Evolutionary conservation across 2,329 filamentous ascomycete genomes (phyloP), one percentile per base, ranked within the genome.

Genomic region (Pyrenophora graminea): DNA sequence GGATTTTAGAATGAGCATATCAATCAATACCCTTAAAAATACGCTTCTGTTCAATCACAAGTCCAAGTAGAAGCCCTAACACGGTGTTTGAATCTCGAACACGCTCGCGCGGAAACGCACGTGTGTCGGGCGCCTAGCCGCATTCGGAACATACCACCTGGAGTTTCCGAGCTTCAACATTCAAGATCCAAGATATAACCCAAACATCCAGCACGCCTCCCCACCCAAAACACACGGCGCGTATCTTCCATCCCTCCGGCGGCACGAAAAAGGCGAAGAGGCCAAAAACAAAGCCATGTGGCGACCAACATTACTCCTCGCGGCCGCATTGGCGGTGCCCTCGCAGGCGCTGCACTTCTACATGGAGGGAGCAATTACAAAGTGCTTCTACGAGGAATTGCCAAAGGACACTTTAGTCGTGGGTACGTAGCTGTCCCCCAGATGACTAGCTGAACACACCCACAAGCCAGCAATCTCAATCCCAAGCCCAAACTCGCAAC

Each of bases 351-450:
- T 99, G 52, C 93, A 96, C 85, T 96, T 99, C 82, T 97, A 89
- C 80, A 87, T 97, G 74, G 91, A 97, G 73, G 90, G 89, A 68
- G 83, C 84, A 42, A 79, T 84, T 60, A 88, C 90, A 63, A 97
- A 95, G 79, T 99, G 94, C 79, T 99, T 99, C 85, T 96, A 89
- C 78, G 94, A 99, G 79, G 93, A 97, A 76, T 84, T 99, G 53
- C 92, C 94, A 61, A 97, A 97, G 81, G 93, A 96, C 75, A 97
- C 94, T 12, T 80, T 99, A 51, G 93, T 99, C 48, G 92, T 97
- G 53, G 94, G 85, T 87, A 80, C 56, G 84, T 42, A 9, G 36
- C 27, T 17, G 3, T 5, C 27, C 30, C 15, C 15, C 15, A 15
- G 15, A 15, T 15, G 15, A 15, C 15, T 15, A 15, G 15, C 15